Evolutionary conservation across 805 yeast species (phyloP).

Genomic region (Kodamaea lidongshanica): DNA sequence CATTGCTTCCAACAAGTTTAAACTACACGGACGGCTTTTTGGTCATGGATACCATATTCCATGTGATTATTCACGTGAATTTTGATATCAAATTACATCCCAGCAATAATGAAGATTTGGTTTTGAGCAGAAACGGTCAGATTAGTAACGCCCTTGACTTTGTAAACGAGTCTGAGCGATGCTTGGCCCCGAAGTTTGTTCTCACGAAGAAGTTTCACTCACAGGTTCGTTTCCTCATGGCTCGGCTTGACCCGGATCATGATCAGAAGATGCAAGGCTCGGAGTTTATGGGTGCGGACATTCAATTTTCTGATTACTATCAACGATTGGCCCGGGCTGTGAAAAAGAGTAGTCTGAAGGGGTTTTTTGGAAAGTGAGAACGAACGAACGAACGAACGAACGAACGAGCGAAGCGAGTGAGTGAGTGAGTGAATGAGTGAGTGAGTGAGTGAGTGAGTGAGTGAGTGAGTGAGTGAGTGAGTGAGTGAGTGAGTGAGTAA

Average conservation of each 20-base stretch:
- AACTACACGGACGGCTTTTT: slow-evolving; percentile 13
- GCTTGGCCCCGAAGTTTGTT: slow-evolving; percentile 18
- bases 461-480: too few relatives aligned
- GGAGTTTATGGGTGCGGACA: too few relatives aligned
- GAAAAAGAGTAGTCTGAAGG: too few relatives aligned
- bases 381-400: too few relatives aligned
- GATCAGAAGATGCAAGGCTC: too few relatives aligned
- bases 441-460: too few relatives aligned
- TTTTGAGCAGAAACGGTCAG: slow-evolving; percentile 8
- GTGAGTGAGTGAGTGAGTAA: too few relatives aligned
- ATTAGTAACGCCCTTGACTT: slow-evolving; percentile 14
- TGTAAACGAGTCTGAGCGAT: slow-evolving; percentile 9
- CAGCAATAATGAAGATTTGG: slow-evolving; percentile 19
- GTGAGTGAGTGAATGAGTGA: too few relatives aligned
- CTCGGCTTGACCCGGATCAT: slow-evolving; percentile 31
- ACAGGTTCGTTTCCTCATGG: slow-evolving; percentile 29
- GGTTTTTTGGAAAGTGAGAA: too few relatives aligned
- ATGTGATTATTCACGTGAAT: slow-evolving; percentile 19
- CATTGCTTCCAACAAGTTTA: slow-evolving; percentile 17
- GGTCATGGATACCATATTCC: slow-evolving; percentile 27
- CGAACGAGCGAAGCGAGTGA: too few relatives aligned
- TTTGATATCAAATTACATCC: slow-evolving; percentile 19
- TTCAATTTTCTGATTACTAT: too few relatives aligned
- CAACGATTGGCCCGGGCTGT: too few relatives aligned
- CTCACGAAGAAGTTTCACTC: slow-evolving; percentile 34